phyloP scores from a whole-genome alignment of 257 asterid genomes.

The Linaria vulgaris region DNA sequence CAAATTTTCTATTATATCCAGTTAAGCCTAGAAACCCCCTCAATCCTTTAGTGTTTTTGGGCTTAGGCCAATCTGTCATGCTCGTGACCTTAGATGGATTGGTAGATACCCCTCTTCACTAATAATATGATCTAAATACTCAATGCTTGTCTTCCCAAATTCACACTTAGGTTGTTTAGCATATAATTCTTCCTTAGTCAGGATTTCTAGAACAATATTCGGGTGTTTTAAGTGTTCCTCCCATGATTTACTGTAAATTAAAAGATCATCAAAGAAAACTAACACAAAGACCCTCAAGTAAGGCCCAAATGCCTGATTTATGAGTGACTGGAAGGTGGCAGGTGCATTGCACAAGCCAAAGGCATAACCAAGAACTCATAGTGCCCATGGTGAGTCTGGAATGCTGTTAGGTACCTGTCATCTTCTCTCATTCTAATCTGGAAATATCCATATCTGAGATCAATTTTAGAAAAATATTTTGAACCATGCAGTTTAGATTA shows the following conservation, averaged over 20 bases:
- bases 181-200: neutral
- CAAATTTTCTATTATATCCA: no score
- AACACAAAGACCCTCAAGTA: no score
- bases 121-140: neutral
- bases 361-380: constrained; percentile 25
- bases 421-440: neutral
- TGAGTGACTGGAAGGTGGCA: no score
- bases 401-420: neutral
- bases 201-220: neutral
- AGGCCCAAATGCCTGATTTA: no score
- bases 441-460: constrained; percentile 15
- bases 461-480: neutral
- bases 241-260: neutral
- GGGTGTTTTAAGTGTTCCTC: neutral
- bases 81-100: no score
- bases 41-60: no score
- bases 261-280: constrained; percentile 6
- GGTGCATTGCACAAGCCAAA: no score
- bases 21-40: no score
- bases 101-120: no score
- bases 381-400: constrained; percentile 14
- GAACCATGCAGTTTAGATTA: constrained; percentile 13
- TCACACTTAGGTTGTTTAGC: neutral
- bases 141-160: no score
- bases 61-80: no score